Conservation (phyloP, 208 protist species). For the Paratrypanosoma confusum region DNA sequence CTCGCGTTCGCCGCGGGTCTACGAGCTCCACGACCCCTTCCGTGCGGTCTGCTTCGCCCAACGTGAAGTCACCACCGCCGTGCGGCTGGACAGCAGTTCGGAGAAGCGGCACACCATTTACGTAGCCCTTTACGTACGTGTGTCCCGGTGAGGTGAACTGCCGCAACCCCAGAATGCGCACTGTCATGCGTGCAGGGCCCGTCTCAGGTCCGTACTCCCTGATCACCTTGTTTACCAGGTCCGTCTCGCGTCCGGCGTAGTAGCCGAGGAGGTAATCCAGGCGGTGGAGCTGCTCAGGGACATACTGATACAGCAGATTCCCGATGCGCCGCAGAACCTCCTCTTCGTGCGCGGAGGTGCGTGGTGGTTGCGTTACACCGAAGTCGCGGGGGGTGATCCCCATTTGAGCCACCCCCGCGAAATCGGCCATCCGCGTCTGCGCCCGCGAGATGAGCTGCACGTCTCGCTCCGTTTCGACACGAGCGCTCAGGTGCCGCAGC, state of each 20-base stretch:
- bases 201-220: conserved; percentile 14
- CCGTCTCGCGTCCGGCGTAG: conserved; percentile 16
- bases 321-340: conserved; percentile 10
- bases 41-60: conserved; percentile 58
- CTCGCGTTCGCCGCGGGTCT: conserved; percentile 20
- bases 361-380: conserved; percentile 14
- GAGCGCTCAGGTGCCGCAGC: conserved; percentile 20
- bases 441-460: conserved; percentile 44
- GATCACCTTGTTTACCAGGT: conserved; percentile 17
- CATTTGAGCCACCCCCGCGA: conserved; percentile 33
- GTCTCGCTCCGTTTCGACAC: conserved; percentile 10
- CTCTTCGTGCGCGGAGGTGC: conserved; percentile 2
- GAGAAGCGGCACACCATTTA: conserved; percentile 39
- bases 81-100: conserved; percentile 30
- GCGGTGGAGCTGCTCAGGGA: conserved; percentile 50
- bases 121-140: conserved; percentile 58
- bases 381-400: conserved; percentile 44
- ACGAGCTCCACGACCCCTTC: conserved; percentile 37
- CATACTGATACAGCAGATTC: conserved; percentile 21
- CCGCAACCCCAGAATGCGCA: conserved; percentile 48
- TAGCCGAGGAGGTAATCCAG: conserved; percentile 48
- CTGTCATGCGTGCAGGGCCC: conserved; percentile 47
- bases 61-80: conserved; percentile 10
- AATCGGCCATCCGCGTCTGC: conserved; percentile 18
- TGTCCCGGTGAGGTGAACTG: conserved; percentile 18